phyloP scores from a whole-genome alignment of 768 basidiomycete species.

The Kwoniella dejecticola region DNA sequence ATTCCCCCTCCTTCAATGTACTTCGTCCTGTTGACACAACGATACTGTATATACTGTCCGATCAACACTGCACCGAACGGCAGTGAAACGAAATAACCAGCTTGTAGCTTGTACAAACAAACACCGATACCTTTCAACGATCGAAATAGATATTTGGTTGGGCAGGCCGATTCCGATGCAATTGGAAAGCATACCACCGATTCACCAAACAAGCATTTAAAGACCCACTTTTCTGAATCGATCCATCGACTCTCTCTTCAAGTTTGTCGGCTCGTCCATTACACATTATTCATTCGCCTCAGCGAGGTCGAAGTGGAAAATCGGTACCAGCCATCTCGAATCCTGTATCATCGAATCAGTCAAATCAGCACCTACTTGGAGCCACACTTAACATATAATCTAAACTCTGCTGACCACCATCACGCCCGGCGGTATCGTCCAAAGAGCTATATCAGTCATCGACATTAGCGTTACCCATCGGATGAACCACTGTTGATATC shows the following conservation, averaged over 20 bases:
- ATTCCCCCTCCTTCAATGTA: background rate
- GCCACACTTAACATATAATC: background rate
- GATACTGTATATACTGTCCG: background rate
- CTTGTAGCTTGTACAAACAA: too few species aligned
- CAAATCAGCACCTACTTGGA: background rate
- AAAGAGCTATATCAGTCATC: slow-evolving; percentile 8
- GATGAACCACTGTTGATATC: slow-evolving; percentile 2
- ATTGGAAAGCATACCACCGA: too few species aligned
- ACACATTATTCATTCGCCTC: background rate
- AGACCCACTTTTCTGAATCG: too few species aligned
- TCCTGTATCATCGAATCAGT: background rate
- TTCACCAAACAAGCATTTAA: too few species aligned
- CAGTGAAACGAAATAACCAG: background rate
- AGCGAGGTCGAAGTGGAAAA: slow-evolving; percentile 1
- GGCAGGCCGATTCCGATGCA: too few species aligned
- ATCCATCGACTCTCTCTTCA: too few species aligned
- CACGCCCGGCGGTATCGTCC: background rate
- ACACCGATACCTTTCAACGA: slow-evolving; percentile 5
- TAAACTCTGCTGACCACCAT: background rate
- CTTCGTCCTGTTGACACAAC: background rate
- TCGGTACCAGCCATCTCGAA: slow-evolving; percentile 6
- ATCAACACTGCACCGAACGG: too few species aligned
- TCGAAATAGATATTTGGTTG: background rate
- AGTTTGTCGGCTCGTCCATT: background rate
- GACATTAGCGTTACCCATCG: background rate